Base-by-base conservation (phyloP, 371 early-diverging fungal species). In the Lichtheimia hyalospora region DNA sequence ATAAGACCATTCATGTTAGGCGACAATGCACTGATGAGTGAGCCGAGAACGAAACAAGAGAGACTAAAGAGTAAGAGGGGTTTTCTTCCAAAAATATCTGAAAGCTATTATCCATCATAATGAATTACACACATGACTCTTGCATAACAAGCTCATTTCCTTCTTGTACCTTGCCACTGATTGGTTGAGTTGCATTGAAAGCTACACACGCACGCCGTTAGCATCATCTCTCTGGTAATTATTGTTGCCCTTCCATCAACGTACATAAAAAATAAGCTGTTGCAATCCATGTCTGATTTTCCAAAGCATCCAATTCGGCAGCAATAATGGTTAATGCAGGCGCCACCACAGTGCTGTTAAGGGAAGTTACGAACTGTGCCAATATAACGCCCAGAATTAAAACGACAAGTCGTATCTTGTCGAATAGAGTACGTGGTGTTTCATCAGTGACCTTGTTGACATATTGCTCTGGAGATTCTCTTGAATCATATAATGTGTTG, bases 271-370 rank as follows among this genome's bases (percentile, higher is more conserved):
- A 49, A 51, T 84, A 86, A 24, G 81, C 62, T 5, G 57, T 62
- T 7, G 62, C 57, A 43, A 52, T 60, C 53, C 56, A 56, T 48
- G 51, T 62, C 16, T 62, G 57, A n/a, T 25, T 5, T 23, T n/a
- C 23, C 18, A 62, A 27, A 14, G 56, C 57, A 10, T 62, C 28
- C 14, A 58, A 51, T 10, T 63, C 54, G 3, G 54, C 49, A 20
- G 54, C 54, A 15, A 63, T 54, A 3, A 54, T 53, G 4, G 34
- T 46, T 28, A 48, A 20, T 2, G 43, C 57, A 12, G 53, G 53
- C 5, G 92, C 89, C 42, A 93, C 83, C 28, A 93, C 86, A 3
- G 91, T 92, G 28, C 80, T 79, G 62, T 91, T 90, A 28, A 91
- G 71, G 27, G 87, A 88, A 21, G 89, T 86, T 66, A 90, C 80